Evolutionary conservation across 352 stramenopile species (phyloP).

Genomic region (Elongisporangium undulatum): DNA sequence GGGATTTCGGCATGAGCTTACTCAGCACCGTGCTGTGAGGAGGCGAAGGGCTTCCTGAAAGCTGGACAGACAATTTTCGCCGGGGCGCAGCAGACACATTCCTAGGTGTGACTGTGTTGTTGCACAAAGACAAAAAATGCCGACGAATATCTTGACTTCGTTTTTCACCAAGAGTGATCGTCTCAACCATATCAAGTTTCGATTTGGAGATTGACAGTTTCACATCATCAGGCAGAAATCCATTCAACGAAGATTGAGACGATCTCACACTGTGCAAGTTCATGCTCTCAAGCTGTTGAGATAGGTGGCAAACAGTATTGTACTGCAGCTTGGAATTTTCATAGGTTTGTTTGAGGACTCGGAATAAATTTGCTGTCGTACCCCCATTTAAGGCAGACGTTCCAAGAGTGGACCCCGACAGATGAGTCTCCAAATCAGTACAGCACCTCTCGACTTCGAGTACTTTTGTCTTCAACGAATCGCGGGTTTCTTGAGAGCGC

Average conservation of each 20-base stretch:
- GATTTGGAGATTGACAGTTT: slow-evolving; percentile 7
- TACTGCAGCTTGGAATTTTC: slow-evolving; percentile 75
- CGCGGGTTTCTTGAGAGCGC: slow-evolving; percentile 50
- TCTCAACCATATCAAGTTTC: slow-evolving; percentile 44
- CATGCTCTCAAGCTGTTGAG: slow-evolving; percentile 47
- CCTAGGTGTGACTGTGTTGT: slow-evolving; percentile 51
- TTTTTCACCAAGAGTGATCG: slow-evolving; percentile 35
- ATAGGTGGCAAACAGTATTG: slow-evolving; percentile 49
- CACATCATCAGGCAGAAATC: not conserved
- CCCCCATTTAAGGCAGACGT: slow-evolving; percentile 14
- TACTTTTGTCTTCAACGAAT: slow-evolving; percentile 43
- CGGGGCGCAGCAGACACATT: slow-evolving; percentile 44
- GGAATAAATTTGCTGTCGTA: slow-evolving; percentile 43
- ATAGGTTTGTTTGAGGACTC: slow-evolving; percentile 69
- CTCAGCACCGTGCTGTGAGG: slow-evolving; percentile 47
- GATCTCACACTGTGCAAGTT: slow-evolving; percentile 17
- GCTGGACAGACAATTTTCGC: slow-evolving; percentile 23
- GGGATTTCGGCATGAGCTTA: slow-evolving; percentile 65
- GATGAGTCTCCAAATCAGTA: slow-evolving; percentile 40
- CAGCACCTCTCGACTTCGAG: slow-evolving; percentile 47
- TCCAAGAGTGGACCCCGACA: slow-evolving; percentile 20
- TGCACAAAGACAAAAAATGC: slow-evolving; percentile 55
- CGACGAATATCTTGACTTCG: slow-evolving; percentile 41
- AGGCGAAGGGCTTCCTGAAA: slow-evolving; percentile 15
- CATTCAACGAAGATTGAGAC: not conserved